These are phyloP conservation scores for Theileria orientalis DNA, from an alignment of 169 alveolate species.

Conservation along the genomic window DNA sequence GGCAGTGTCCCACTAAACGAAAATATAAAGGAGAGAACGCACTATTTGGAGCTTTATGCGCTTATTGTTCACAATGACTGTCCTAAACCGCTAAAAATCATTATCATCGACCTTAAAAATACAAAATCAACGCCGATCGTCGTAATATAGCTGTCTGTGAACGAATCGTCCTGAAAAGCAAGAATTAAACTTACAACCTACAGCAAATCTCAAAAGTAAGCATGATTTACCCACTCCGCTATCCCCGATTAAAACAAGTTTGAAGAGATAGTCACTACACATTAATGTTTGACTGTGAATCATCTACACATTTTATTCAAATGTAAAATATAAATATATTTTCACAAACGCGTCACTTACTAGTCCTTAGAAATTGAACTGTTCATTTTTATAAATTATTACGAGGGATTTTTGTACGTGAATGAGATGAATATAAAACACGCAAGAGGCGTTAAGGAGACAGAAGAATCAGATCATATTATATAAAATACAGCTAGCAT, in stretches of 20 bases:
- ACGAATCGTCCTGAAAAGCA: conserved; percentile 75
- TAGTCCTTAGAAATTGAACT: conserved; percentile 59
- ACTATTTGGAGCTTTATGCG: conserved; percentile 90
- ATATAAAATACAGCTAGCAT: background rate
- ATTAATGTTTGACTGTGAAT: background rate
- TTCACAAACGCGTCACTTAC: conserved; percentile 19
- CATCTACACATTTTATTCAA: background rate
- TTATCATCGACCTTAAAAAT: background rate
- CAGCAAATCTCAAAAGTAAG: conserved; percentile 92
- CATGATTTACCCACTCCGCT: conserved; percentile 98
- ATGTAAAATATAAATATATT: background rate
- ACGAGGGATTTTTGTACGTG: background rate
- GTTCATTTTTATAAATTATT: conserved; percentile 29
- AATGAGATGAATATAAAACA: background rate
- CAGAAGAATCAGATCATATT: background rate
- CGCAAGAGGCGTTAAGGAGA: background rate
- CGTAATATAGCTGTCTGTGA: conserved; percentile 84
- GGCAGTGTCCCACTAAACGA: conserved; percentile 93
- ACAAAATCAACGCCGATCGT: conserved; percentile 88
- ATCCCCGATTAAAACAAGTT: conserved; percentile 96
- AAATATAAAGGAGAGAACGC: background rate
- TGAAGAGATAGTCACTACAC: conserved; percentile 89
- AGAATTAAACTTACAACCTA: conserved; percentile 50
- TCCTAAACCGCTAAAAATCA: conserved; percentile 80
- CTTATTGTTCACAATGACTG: conserved; percentile 87